Evolutionary conservation across 768 basidiomycete species (phyloP).

Genomic region (Lepiota venenata): DNA sequence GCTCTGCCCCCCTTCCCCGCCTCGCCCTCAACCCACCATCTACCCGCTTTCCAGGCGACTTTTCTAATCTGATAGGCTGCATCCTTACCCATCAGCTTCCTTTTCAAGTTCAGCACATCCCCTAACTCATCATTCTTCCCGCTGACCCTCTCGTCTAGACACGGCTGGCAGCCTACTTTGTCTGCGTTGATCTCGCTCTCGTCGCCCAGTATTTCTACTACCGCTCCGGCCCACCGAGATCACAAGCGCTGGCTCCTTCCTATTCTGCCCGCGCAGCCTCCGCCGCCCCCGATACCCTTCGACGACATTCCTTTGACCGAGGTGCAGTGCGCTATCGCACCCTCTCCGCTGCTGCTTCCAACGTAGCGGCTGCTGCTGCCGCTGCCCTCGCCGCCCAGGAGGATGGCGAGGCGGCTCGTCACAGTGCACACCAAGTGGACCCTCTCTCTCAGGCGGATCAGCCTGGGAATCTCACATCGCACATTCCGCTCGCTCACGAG

Average conservation of each 20-base stretch:
- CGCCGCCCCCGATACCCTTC: constrained; percentile 33
- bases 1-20: background rate
- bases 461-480: constrained; percentile 9
- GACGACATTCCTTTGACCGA: constrained; percentile 50
- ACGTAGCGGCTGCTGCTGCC: constrained; percentile 69
- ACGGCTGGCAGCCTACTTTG: constrained; percentile 90
- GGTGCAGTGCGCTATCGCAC: constrained; percentile 63
- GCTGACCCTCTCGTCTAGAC: constrained; percentile 46
- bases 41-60: constrained; percentile 58
- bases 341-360: constrained; percentile 64
- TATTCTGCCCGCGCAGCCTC: constrained; percentile 16
- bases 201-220: constrained; percentile 85
- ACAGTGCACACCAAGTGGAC: background rate
- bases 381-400: constrained; percentile 68
- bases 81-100: constrained; percentile 90
- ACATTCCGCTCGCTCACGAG: constrained; percentile 8
- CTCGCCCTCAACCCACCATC: background rate
- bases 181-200: constrained; percentile 73
- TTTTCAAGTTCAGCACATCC: constrained; percentile 69
- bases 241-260: constrained; percentile 33
- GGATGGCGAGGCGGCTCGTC: constrained; percentile 15
- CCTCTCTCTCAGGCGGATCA: constrained; percentile 3
- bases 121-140: background rate
- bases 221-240: constrained; percentile 30
- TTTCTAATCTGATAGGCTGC: constrained; percentile 90